Evolutionary conservation across 306 rosid genomes (phyloP).

Genomic region (Trifolium subterraneum): DNA sequence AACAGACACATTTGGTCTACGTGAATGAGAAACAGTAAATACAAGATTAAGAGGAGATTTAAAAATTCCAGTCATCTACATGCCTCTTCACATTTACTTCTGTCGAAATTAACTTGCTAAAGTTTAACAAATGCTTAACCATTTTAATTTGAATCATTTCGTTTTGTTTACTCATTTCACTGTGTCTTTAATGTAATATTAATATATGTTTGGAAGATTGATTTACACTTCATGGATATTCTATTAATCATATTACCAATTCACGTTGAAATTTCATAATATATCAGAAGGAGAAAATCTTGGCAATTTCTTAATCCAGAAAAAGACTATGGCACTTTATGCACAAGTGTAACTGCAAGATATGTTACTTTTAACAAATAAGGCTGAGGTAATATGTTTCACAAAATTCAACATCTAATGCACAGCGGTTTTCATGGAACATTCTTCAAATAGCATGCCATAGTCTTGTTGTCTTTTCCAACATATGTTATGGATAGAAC

Average conservation of each 20-base stretch:
- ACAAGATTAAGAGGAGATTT: no score
- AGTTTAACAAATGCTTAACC: no score
- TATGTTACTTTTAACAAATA: conserved; percentile 5
- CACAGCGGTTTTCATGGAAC: conserved; percentile 14
- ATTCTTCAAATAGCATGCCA: conserved; percentile 12
- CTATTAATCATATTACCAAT: conserved; percentile 10
- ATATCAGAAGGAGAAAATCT: background rate
- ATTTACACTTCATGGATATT: background rate
- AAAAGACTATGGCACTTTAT: background rate
- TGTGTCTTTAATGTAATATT: no score
- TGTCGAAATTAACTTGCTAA: no score
- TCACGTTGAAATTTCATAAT: background rate
- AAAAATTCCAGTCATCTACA: no score
- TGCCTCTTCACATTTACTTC: no score
- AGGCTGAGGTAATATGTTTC: conserved; percentile 7
- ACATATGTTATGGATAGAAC: background rate
- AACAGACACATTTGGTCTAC: no score
- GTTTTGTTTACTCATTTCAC: no score
- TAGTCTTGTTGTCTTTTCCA: conserved; percentile 25
- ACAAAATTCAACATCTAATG: conserved; percentile 19
- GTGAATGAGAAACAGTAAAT: no score
- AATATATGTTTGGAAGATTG: no score
- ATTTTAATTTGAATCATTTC: no score
- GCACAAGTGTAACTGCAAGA: background rate
- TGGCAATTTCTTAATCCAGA: conserved; percentile 15